Base-by-base conservation (phyloP, 768 basidiomycete genomes). In the Pholiota conissans region DNA sequence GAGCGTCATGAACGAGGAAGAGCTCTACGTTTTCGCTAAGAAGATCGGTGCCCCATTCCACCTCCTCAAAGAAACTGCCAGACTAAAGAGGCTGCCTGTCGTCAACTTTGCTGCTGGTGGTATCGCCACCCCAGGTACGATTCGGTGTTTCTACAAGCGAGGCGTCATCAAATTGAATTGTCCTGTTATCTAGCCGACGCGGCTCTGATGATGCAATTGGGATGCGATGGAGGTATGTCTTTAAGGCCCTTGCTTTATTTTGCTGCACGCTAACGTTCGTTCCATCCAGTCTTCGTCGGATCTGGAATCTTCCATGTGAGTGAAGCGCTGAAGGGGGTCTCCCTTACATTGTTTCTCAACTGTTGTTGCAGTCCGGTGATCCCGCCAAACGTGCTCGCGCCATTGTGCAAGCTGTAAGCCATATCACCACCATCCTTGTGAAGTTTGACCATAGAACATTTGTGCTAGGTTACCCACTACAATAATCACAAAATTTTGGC, bases 101-200 rank as follows among this genome's bases (percentile, higher is more conserved):
- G 97, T 98, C 60, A 95, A 91, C 73, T 98, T 99, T 73, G 95
- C 95, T 14, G 96, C 95, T 55, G 95, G 95, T 56, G 95, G 95
- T 52, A 83, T 95, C 50, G 92, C 93, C 47, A 95, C 93, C 9
- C 94, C 94, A 49, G 93, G 92, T 91, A 67, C 48, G 78, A 27
- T 27, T 55, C 61, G 28, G 16, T 18, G 37, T 35, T 27, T 2
- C 54, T 28, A 26, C 3, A 13, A 45, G 42, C 42, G 42, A 45
- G 42, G 42, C 28, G 20, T 39, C 10, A 22, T 16, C 11, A 10
- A 49, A 18, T 18, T 51, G 14, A 26, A 42, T 62, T 59, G 13
- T 62, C 59, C 59, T 53, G 20, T 59, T 56, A 49, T 63, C 26
- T 72, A 86, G 94, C 92, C 63, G 96, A 99, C 72, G 96, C 96